These are phyloP conservation scores for Suhomyces bokatorum DNA, from an alignment of 1,139 yeast genomes.

Conservation along the genomic window DNA sequence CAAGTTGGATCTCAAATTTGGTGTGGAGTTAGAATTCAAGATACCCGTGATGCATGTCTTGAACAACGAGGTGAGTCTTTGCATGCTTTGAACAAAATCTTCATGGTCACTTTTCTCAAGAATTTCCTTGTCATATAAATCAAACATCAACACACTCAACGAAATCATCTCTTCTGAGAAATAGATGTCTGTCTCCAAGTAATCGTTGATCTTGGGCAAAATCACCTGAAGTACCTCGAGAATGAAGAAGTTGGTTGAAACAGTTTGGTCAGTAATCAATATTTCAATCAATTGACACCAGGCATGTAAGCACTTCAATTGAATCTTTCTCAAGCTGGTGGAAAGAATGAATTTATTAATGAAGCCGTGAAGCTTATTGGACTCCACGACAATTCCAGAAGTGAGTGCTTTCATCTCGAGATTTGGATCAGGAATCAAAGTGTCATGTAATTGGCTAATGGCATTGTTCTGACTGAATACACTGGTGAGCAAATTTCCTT, in stretches of 20 bases:
- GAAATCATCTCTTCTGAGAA: constrained; percentile 80
- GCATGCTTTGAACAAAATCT: constrained; percentile 28
- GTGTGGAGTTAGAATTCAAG: constrained; percentile 64
- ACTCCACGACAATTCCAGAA: constrained; percentile 28
- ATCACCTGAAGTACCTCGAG: constrained; percentile 74
- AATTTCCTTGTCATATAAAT: constrained; percentile 54
- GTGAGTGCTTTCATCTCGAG: not conserved
- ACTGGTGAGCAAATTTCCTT: not conserved
- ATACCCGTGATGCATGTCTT: constrained; percentile 75
- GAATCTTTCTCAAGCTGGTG: constrained; percentile 50
- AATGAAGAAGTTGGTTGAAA: constrained; percentile 49
- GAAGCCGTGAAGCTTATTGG: constrained; percentile 32
- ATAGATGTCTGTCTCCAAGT: constrained; percentile 61
- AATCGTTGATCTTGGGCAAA: constrained; percentile 75
- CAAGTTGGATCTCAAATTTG: constrained; percentile 71
- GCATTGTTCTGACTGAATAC: constrained; percentile 3
- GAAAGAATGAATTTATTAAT: constrained; percentile 46
- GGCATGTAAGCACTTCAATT: constrained; percentile 64
- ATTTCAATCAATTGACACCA: constrained; percentile 85
- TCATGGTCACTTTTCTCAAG: constrained; percentile 25
- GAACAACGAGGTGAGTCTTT: constrained; percentile 67
- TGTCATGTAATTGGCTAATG: not conserved
- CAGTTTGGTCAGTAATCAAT: constrained; percentile 57
- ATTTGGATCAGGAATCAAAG: constrained; percentile 2
- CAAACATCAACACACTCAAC: constrained; percentile 69